phyloP scores from a whole-genome alignment of 2,329 filamentous ascomycete genomes.

The Colletotrichum sp. region DNA sequence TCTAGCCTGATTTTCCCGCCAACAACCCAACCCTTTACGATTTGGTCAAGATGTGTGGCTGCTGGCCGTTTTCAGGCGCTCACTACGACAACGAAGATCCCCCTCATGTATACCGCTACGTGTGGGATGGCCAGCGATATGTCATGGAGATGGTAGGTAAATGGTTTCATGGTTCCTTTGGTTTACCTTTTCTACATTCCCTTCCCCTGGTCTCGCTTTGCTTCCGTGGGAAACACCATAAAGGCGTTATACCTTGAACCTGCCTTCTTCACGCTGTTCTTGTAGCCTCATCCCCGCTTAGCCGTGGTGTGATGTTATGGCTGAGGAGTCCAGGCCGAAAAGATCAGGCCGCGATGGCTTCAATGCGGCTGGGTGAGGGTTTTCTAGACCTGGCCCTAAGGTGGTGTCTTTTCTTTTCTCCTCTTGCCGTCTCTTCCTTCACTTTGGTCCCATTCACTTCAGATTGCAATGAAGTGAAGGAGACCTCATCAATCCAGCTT shows the following conservation, averaged over 20 bases:
- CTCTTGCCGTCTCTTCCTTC: background rate
- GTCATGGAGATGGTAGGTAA: constrained; percentile 43
- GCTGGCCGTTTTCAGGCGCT: constrained; percentile 54
- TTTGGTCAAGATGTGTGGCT: constrained; percentile 52
- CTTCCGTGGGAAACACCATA: background rate
- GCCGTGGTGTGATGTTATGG: background rate
- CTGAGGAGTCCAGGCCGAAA: background rate
- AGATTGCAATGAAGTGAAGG: background rate
- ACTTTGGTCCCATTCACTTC: background rate
- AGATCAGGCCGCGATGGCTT: background rate
- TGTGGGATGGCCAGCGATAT: constrained; percentile 43
- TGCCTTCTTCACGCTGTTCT: background rate
- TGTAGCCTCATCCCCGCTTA: background rate
- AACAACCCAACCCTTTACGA: background rate
- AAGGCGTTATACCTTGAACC: background rate
- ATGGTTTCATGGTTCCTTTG: background rate
- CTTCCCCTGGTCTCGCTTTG: background rate
- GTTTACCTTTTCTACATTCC: background rate
- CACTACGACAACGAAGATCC: constrained; percentile 50
- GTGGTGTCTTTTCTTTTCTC: background rate
- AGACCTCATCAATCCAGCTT: background rate
- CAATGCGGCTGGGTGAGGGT: background rate
- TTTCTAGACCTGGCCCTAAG: background rate
- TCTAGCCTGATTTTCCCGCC: background rate
- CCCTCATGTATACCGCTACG: constrained; percentile 35